Conservation (phyloP, 148 eudicot species). For the Mesembryanthemum crystallinum region DNA sequence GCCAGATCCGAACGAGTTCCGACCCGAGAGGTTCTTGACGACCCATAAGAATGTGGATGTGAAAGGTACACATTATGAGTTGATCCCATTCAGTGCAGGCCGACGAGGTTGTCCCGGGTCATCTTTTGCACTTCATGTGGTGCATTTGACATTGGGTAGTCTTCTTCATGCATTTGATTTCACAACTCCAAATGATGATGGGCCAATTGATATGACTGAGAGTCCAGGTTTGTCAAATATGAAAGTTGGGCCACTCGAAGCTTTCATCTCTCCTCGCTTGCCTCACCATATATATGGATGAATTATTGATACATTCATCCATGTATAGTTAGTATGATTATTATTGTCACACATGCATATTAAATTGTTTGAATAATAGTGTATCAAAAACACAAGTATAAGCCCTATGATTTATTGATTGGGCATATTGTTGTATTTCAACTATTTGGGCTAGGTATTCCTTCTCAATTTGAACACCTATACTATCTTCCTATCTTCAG, state of each 20-base stretch:
- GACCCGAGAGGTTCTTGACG: conserved; percentile 34
- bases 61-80: conserved; percentile 29
- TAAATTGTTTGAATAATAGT: too few species aligned
- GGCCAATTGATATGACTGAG: conserved; percentile 33
- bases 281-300: conserved; percentile 17
- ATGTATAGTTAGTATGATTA: too few species aligned
- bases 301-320: too few species aligned
- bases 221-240: conserved; percentile 25
- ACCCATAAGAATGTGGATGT: conserved; percentile 29
- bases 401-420: too few species aligned
- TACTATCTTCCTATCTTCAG: too few species aligned
- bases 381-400: too few species aligned
- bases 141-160: conserved; percentile 27
- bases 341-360: too few species aligned
- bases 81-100: conserved; percentile 39
- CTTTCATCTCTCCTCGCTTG: conserved; percentile 25
- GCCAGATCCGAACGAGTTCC: conserved; percentile 22
- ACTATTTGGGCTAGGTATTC: too few species aligned
- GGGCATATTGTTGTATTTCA: too few species aligned
- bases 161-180: conserved; percentile 35
- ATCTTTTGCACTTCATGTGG: conserved; percentile 16
- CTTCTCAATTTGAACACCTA: too few species aligned
- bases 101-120: conserved; percentile 35
- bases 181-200: conserved; percentile 1
- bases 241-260: conserved; percentile 35